Conservation (phyloP, 2,329 filamentous ascomycete genomes). For the Pezicula carpinea region DNA sequence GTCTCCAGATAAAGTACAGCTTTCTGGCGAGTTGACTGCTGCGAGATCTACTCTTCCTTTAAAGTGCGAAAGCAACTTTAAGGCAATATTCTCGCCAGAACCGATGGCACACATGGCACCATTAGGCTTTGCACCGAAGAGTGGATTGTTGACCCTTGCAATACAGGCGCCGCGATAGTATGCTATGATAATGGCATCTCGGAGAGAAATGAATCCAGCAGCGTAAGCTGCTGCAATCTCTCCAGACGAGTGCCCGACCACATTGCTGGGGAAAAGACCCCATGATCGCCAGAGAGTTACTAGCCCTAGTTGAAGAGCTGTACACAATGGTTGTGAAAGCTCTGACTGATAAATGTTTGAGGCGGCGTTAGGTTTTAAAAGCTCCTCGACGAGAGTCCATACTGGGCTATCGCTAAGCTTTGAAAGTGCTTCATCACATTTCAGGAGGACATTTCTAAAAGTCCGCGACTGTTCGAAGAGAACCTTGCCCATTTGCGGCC, state of each 20-base stretch:
- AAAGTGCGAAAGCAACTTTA: neutral
- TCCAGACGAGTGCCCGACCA: constrained; percentile 23
- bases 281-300: constrained; percentile 14
- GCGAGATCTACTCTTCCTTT: constrained; percentile 22
- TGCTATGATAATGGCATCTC: constrained; percentile 6
- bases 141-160: constrained; percentile 3
- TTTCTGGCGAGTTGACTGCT: constrained; percentile 18
- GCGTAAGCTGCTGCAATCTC: constrained; percentile 32
- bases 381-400: constrained; percentile 21
- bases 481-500: neutral
- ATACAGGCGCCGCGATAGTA: constrained; percentile 23
- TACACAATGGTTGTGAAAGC: constrained; percentile 24
- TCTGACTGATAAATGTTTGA: constrained; percentile 4
- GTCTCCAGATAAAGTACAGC: constrained; percentile 18
- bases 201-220: constrained; percentile 12
- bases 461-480: neutral
- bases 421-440: neutral
- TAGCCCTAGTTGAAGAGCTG: constrained; percentile 17
- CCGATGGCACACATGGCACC: constrained; percentile 51
- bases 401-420: neutral
- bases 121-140: constrained; percentile 5
- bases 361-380: constrained; percentile 24
- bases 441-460: neutral
- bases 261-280: constrained; percentile 10
- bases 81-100: constrained; percentile 13